Evolutionary conservation across 2,329 filamentous ascomycete genomes (phyloP), one percentile per base, ranked within the genome.

Genomic region (Trichothecium roseum): DNA sequence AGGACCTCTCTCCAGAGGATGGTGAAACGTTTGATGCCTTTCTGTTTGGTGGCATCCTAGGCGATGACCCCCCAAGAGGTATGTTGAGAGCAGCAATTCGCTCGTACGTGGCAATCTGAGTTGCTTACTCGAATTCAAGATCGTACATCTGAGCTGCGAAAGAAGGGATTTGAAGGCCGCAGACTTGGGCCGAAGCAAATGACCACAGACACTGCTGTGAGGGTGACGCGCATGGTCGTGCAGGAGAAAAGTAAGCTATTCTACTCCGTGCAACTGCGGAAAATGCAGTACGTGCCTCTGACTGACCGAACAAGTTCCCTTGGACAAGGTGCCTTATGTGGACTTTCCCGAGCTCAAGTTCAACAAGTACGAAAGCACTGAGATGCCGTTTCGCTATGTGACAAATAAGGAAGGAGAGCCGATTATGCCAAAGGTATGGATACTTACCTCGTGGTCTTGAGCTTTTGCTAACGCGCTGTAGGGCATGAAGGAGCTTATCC

Each of bases 381-480:
- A 94, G 58, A 96, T 98, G 91, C 91, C 91, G 1, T 98, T 98
- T 60, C 84, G 91, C 46, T 98, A 98, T 54, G 88, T 98, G 34
- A 81, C 74, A 53, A 79, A 72, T 35, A 63, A 74, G 9, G 66
- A 84, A 38, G 86, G 83, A 30, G 68, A 84, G 46, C 85, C 88
- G 1, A 78, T 95, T 39, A 94, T 98, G 87, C 91, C 91, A 16
- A 72, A 84, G 64, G 88, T 94, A 60, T 62, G 14, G 14, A 16
- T 5, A 12, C 31, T 14, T 15, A n/a, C 28, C 6, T 14, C 13
- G 13, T 29, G n/a, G 28, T 16, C n/a, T 8, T 24, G 8, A 26
- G 28, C 18, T 33, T 9, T 4, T 18, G 3, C 40, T 36, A 35
- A 42, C 37, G 15, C 12, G 18, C 13, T 32, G 20, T 40, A 93